Percentiles rank a stretch among this genome's conserved stretches.
Evolutionary conservation across 1,284 basidiomycete species (phyloP).

Genomic region (Fereydounia khargensis): DNA sequence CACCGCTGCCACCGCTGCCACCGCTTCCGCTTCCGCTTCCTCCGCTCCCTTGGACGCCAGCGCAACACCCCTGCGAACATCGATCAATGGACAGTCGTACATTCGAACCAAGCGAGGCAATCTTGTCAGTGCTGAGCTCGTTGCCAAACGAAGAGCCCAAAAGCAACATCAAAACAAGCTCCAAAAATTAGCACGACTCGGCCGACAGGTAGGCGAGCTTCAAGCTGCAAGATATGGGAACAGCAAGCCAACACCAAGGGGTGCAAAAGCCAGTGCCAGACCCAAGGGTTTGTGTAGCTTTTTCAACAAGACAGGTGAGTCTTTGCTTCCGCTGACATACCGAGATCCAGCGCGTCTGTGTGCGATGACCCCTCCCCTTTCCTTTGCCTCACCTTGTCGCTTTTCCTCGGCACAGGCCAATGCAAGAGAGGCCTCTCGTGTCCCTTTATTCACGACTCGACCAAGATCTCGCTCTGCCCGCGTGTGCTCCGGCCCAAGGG

Average conservation of each 20-base stretch:
- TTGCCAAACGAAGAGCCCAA: slow-evolving; percentile 42
- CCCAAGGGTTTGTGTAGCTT: slow-evolving; percentile 37
- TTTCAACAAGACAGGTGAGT: slow-evolving; percentile 43
- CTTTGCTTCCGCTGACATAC: neutral
- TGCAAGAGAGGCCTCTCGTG: slow-evolving; percentile 52
- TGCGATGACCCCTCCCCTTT: neutral
- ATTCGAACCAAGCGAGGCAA: slow-evolving; percentile 59
- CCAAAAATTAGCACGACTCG: slow-evolving; percentile 35
- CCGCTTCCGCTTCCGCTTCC: neutral
- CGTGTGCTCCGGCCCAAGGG: slow-evolving; percentile 41
- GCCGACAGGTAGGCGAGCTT: slow-evolving; percentile 29
- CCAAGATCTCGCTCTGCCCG: slow-evolving; percentile 50
- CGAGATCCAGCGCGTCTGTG: too few relatives aligned
- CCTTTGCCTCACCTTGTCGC: neutral
- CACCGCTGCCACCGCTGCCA: neutral
- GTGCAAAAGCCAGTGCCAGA: slow-evolving; percentile 3
- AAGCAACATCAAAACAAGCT: slow-evolving; percentile 29
- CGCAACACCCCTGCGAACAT: slow-evolving; percentile 37
- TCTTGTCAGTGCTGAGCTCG: slow-evolving; percentile 55
- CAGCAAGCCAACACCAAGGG: neutral
- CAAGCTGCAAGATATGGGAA: slow-evolving; percentile 23
- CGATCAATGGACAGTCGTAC: slow-evolving; percentile 58
- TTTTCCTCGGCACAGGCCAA: slow-evolving; percentile 15
- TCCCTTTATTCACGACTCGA: slow-evolving; percentile 47
- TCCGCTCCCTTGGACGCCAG: slow-evolving; percentile 3